These are phyloP conservation scores for Acacia acuminata DNA, from an alignment of 306 rosid genomes.

Conservation along the genomic window DNA sequence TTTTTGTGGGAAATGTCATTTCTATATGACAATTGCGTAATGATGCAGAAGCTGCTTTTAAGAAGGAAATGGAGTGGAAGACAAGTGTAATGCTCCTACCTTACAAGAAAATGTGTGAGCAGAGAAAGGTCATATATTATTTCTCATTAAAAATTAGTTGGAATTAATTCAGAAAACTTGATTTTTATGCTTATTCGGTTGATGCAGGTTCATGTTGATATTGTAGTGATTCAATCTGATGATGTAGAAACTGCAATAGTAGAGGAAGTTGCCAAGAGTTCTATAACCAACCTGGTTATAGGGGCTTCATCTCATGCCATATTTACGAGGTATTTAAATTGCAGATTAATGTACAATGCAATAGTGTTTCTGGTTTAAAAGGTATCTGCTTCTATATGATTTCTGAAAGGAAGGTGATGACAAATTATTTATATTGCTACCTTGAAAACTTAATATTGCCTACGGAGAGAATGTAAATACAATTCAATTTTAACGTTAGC, in stretches of 20 bases:
- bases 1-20: slow-evolving; percentile 76
- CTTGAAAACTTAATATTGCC: not conserved
- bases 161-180: slow-evolving; percentile 23
- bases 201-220: slow-evolving; percentile 76
- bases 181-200: slow-evolving; percentile 8
- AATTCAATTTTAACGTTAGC: not conserved
- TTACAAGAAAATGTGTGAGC: slow-evolving; percentile 68
- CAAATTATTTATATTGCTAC: not conserved
- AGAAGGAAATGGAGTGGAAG: slow-evolving; percentile 68
- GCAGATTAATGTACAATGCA: slow-evolving; percentile 12
- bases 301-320: slow-evolving; percentile 79
- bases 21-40: slow-evolving; percentile 67
- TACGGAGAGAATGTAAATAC: not conserved
- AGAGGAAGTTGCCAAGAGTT: slow-evolving; percentile 62
- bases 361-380: not conserved
- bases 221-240: slow-evolving; percentile 74
- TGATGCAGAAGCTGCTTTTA: slow-evolving; percentile 65
- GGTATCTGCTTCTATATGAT: not conserved
- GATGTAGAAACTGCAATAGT: slow-evolving; percentile 72
- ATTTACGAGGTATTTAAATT: no score
- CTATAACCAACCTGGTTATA: slow-evolving; percentile 63
- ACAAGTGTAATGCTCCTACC: slow-evolving; percentile 71
- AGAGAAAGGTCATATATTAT: slow-evolving; percentile 62
- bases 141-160: slow-evolving; percentile 23
- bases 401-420: not conserved